A percentile compares a stretch with the other conserved stretches of the same genome.
Conservation (phyloP, 2,329 filamentous ascomycete species). For the Escovopsis weberi region DNA sequence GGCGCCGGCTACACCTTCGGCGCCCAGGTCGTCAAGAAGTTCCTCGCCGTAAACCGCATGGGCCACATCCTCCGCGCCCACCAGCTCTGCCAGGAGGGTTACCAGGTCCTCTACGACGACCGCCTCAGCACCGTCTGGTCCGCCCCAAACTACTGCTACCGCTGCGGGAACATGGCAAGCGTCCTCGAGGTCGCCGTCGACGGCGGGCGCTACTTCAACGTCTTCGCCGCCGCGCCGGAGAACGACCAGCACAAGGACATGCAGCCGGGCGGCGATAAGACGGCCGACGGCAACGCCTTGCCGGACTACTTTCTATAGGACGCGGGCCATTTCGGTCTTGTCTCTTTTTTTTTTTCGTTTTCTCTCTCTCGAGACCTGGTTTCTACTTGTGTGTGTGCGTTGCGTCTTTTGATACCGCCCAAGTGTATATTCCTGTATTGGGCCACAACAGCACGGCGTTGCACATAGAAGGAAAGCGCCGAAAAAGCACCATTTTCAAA, state of each 20-base stretch:
- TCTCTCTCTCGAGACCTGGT: too few species aligned
- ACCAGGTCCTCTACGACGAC: constrained; percentile 93
- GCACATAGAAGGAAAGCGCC: too few species aligned
- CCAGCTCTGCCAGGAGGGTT: constrained; percentile 95
- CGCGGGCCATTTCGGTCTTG: not conserved
- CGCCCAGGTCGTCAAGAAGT: constrained; percentile 95
- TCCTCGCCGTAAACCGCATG: constrained; percentile 94
- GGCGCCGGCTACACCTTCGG: constrained; percentile 97
- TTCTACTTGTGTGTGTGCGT: too few species aligned
- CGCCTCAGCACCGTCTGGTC: constrained; percentile 94
- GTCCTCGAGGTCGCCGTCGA: constrained; percentile 91
- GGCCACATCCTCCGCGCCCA: constrained; percentile 95
- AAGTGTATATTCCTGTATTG: too few species aligned
- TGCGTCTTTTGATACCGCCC: too few species aligned
- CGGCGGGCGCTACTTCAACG: constrained; percentile 91
- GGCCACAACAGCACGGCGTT: too few species aligned
- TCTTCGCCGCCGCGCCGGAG: constrained; percentile 92
- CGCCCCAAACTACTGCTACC: constrained; percentile 89
- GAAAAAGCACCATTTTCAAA: too few species aligned
- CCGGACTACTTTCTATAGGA: constrained; percentile 57
- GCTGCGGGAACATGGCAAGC: constrained; percentile 93
- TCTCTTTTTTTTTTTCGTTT: not conserved
- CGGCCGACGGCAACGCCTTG: constrained; percentile 45
- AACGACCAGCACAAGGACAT: constrained; percentile 84
- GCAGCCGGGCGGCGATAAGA: constrained; percentile 61